These are phyloP conservation scores for Oryza brachyantha DNA, from an alignment of 176 grass and related monocot species.

Conservation along the genomic window DNA sequence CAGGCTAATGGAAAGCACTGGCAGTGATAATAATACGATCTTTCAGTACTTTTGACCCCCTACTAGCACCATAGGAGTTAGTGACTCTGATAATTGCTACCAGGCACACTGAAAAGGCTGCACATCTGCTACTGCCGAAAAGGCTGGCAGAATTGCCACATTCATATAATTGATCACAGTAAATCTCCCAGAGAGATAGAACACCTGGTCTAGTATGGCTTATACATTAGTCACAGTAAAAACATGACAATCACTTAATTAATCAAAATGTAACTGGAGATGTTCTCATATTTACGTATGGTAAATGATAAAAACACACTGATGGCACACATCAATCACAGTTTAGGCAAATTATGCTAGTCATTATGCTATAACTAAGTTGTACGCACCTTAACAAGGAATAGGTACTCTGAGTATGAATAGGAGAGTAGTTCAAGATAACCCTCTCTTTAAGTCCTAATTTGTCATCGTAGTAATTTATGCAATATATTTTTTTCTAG, in stretches of 20 bases:
- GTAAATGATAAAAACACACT: not conserved
- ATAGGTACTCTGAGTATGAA: slow-evolving; percentile 17
- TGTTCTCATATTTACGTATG: slow-evolving; percentile 15
- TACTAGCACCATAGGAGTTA: slow-evolving; percentile 54
- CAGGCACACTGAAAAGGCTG: slow-evolving; percentile 50
- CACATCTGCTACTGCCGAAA: slow-evolving; percentile 46
- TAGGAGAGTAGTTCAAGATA: slow-evolving; percentile 10
- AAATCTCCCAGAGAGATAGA: slow-evolving; percentile 31
- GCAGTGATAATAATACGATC: slow-evolving; percentile 33
- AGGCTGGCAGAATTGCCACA: slow-evolving; percentile 48
- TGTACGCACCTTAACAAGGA: slow-evolving; percentile 3
- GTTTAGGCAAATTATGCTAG: not conserved
- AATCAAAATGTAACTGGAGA: not conserved
- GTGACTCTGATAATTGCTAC: slow-evolving; percentile 58
- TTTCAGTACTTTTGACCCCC: slow-evolving; percentile 45
- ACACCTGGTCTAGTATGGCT: slow-evolving; percentile 34
- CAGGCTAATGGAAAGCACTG: slow-evolving; percentile 28
- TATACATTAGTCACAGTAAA: slow-evolving; percentile 12
- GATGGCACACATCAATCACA: not conserved
- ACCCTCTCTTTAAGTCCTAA: not conserved
- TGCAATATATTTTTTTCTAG: not conserved
- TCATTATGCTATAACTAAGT: not conserved
- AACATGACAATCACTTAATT: slow-evolving; percentile 34
- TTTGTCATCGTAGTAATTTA: not conserved
- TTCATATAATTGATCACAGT: slow-evolving; percentile 71